Evolutionary conservation across 2,329 filamentous ascomycete species (phyloP), one percentile per base, ranked within the genome.

Genomic region (Botrytis porri): DNA sequence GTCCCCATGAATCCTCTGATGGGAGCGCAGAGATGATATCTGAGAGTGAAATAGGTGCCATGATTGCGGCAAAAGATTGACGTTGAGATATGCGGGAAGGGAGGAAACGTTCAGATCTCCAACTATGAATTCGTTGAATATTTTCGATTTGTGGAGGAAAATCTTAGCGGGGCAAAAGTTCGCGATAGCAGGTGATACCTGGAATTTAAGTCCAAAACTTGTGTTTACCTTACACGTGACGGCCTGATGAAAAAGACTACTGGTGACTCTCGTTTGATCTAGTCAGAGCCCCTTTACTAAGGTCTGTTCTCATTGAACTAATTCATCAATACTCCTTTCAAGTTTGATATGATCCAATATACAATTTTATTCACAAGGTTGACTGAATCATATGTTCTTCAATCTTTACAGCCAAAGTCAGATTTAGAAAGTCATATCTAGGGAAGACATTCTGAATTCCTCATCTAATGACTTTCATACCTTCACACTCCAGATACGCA

Each of bases 1-100:
- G 95, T 74, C 96, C 96, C 96, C 96, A 99, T 83, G 90, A 89
- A 80, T 93, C 91, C 81, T 91, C 90, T 72, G 91, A 86, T 75
- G 92, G 92, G 81, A 94, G 89, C 80, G 89, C 87, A 81, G 90
- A 85, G 82, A 93, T 91, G 77, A 94, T 88, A 79, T 90, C 87
- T 77, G 88, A 84, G 77, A 91, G 86, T 73, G 88, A 88, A 73
- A 85, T 83, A 74, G 85, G 84, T 77, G 86, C 83, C 86, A 87
- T 88, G 75, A 76, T 82, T 80, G 77, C 77, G 77, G 76, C 59
- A 69, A 45, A 67, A 37, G 37, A 37, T 48, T 75, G 67, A 74
- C 65, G 67, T 75, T 63, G 37, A 57, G 59, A 73, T 61, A 45
- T 73, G 35, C 51, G 51, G 51, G 25, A 32, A 66, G 62, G 25